Evolutionary conservation across 2,329 filamentous ascomycete genomes (phyloP).

Genomic region (Pestalotiopsis sp.): DNA sequence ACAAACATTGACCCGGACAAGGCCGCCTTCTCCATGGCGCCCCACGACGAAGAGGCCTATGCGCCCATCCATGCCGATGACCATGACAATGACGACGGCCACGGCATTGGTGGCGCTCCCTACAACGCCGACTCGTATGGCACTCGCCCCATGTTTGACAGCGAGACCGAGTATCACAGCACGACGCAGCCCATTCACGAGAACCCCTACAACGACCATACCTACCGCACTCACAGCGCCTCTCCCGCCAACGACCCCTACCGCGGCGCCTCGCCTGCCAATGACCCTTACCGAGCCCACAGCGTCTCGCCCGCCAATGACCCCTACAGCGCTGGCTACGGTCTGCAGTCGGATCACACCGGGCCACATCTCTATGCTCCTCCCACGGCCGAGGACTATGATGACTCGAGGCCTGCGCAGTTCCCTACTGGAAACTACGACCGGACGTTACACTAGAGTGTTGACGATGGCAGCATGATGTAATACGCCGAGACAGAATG

Average conservation of each 20-base stretch:
- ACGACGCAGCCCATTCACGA: slow-evolving; percentile 31
- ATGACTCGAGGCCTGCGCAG: slow-evolving; percentile 49
- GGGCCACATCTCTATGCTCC: slow-evolving; percentile 39
- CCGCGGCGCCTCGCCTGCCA: slow-evolving; percentile 35
- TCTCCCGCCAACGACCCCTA: slow-evolving; percentile 44
- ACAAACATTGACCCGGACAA: slow-evolving; percentile 70
- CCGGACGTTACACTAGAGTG: slow-evolving; percentile 42
- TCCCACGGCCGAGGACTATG: slow-evolving; percentile 46
- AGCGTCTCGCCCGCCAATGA: slow-evolving; percentile 32
- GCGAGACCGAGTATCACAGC: slow-evolving; percentile 52
- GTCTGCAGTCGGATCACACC: slow-evolving; percentile 23
- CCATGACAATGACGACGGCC: slow-evolving; percentile 43
- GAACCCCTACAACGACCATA: slow-evolving; percentile 44
- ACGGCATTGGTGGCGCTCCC: slow-evolving; percentile 23
- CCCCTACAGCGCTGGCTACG: slow-evolving; percentile 31
- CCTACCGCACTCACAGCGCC: slow-evolving; percentile 44
- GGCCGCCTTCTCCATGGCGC: slow-evolving; percentile 69
- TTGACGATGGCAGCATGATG: background rate
- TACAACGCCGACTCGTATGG: slow-evolving; percentile 37
- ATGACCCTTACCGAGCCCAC: slow-evolving; percentile 43
- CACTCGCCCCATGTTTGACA: slow-evolving; percentile 48
- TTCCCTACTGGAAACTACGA: slow-evolving; percentile 65
- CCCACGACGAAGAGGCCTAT: slow-evolving; percentile 69
- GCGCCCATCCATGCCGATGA: slow-evolving; percentile 63
- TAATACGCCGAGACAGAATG: background rate